These are phyloP conservation scores for Colletotrichum zoysiae DNA, from an alignment of 2,329 filamentous ascomycete species.

Conservation along the genomic window DNA sequence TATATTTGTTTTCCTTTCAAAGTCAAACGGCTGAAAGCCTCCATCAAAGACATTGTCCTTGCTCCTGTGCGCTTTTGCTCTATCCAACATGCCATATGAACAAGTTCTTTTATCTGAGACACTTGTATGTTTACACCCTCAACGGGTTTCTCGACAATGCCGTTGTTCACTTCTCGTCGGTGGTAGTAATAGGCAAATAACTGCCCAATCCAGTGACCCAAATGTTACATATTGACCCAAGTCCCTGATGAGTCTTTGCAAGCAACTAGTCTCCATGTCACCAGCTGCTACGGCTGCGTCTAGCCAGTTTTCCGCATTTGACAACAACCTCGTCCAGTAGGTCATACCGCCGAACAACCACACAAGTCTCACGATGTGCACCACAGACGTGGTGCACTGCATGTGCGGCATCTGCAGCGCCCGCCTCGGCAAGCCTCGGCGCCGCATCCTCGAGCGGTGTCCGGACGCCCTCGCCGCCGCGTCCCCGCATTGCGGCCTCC, in stretches of 20 bases:
- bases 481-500: slow-evolving; percentile 17
- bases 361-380: slow-evolving; percentile 9
- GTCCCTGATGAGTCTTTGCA: background rate
- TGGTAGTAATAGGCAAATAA: background rate
- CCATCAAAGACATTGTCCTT: background rate
- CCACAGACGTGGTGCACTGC: slow-evolving; percentile 7
- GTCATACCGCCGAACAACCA: background rate
- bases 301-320: accelerated
- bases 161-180: background rate
- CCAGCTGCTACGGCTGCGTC: background rate
- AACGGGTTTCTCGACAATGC: background rate
- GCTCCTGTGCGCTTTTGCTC: background rate
- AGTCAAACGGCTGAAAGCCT: background rate
- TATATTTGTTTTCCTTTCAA: background rate
- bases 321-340: background rate
- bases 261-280: background rate
- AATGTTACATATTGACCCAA: background rate
- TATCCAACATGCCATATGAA: background rate
- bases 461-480: background rate
- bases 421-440: slow-evolving; percentile 19
- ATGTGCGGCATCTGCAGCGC: slow-evolving; percentile 28
- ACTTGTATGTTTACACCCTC: background rate
- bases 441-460: slow-evolving; percentile 19
- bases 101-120: background rate
- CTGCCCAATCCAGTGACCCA: background rate